These are phyloP conservation scores for Cytospora mali DNA, from an alignment of 2,329 filamentous ascomycete species.

Conservation along the genomic window DNA sequence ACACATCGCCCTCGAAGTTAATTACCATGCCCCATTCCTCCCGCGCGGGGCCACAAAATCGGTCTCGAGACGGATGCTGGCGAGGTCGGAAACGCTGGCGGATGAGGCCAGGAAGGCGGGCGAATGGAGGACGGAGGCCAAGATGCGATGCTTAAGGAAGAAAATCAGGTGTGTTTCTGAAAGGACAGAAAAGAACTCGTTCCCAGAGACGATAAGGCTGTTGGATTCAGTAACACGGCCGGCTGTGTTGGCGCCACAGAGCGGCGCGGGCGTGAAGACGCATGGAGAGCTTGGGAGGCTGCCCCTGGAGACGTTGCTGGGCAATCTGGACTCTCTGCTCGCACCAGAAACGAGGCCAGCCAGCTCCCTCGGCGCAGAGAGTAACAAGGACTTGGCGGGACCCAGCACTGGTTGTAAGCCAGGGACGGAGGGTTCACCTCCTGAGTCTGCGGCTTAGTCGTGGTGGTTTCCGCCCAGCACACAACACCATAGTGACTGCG, in stretches of 20 bases:
- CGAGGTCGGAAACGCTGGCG: neutral
- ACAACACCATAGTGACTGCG: no score
- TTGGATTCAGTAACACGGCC: slow-evolving; percentile 12
- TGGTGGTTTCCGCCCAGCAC: no score
- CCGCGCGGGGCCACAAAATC: neutral
- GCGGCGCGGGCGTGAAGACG: slow-evolving; percentile 1
- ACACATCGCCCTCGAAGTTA: neutral
- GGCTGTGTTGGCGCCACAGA: slow-evolving; percentile 1
- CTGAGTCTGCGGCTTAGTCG: no score
- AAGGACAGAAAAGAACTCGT: neutral
- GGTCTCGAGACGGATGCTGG: neutral
- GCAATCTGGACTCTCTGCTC: neutral
- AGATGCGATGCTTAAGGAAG: neutral
- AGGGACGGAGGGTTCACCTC: neutral
- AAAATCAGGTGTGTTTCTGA: slow-evolving; percentile 8
- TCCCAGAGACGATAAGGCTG: neutral
- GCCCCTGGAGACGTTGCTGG: slow-evolving; percentile 4
- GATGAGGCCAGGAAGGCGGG: neutral
- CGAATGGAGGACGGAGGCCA: neutral
- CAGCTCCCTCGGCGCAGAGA: no score
- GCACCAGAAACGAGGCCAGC: neutral
- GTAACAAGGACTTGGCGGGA: neutral
- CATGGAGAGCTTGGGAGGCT: neutral
- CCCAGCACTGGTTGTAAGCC: neutral
- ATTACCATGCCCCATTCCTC: neutral